Conservation (phyloP, 2,329 filamentous ascomycete genomes). For the Diplodia sapinea region DNA sequence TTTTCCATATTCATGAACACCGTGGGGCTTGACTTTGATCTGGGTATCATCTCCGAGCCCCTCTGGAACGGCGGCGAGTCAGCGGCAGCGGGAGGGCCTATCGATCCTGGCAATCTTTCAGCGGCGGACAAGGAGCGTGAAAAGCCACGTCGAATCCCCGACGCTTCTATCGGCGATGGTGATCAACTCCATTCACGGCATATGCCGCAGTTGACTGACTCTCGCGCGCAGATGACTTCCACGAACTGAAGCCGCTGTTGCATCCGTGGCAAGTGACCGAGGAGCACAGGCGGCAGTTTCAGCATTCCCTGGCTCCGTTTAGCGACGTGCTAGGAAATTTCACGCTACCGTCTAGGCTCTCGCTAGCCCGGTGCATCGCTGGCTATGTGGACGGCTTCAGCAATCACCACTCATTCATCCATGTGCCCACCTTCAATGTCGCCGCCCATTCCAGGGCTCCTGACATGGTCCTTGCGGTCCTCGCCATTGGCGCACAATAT, state of each 20-base stretch:
- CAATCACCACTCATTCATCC: slow-evolving; percentile 20
- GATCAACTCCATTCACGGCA: slow-evolving; percentile 31
- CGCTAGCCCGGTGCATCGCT: slow-evolving; percentile 10
- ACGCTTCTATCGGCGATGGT: slow-evolving; percentile 23
- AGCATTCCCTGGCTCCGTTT: background rate
- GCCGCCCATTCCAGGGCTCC: background rate
- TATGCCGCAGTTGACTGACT: slow-evolving; percentile 15
- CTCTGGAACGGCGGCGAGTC: background rate
- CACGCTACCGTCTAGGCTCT: slow-evolving; percentile 17
- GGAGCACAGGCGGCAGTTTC: slow-evolving; percentile 10
- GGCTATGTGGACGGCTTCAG: slow-evolving; percentile 26
- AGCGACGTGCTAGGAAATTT: slow-evolving; percentile 1
- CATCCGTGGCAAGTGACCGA: slow-evolving; percentile 22
- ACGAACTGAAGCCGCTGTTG: slow-evolving; percentile 26
- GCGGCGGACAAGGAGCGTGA: background rate
- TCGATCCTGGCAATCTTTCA: too few relatives aligned
- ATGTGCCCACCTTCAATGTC: slow-evolving; percentile 19
- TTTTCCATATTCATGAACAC: slow-evolving; percentile 17
- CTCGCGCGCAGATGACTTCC: slow-evolving; percentile 19
- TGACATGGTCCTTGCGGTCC: slow-evolving; percentile 4
- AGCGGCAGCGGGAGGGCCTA: background rate
- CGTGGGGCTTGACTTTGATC: slow-evolving; percentile 17
- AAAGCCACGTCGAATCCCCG: slow-evolving; percentile 4
- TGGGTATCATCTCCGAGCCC: slow-evolving; percentile 11
- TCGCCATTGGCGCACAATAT: slow-evolving; percentile 25